Evolutionary conservation across 2,329 filamentous ascomycete species (phyloP).

Genomic region (Lecanoromycetidae sp.): DNA sequence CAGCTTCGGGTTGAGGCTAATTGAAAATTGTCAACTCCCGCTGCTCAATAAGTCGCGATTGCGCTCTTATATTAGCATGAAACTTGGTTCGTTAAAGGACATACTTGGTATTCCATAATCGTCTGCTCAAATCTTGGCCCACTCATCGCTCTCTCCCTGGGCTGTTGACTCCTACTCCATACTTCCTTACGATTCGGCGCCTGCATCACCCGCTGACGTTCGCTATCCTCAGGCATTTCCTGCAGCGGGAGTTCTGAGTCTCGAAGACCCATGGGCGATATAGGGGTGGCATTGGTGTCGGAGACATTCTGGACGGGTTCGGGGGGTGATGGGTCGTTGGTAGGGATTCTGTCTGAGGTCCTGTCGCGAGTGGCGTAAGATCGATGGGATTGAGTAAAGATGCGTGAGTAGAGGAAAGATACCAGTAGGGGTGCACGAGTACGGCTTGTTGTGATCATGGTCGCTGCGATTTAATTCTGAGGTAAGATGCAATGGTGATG

Average conservation of each 20-base stretch:
- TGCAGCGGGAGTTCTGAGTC: constrained; percentile 44
- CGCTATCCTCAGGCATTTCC: constrained; percentile 43
- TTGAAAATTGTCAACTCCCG: neutral
- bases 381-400: constrained; percentile 21
- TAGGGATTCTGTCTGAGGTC: constrained; percentile 30
- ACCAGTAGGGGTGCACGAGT: neutral
- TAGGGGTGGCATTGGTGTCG: constrained; percentile 47
- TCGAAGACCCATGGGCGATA: constrained; percentile 35
- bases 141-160: constrained; percentile 72
- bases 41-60: too few relatives aligned
- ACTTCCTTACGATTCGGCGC: constrained; percentile 71
- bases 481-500: neutral
- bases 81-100: neutral
- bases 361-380: constrained; percentile 35
- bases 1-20: constrained; percentile 76
- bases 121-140: constrained; percentile 97
- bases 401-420: neutral
- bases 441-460: neutral
- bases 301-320: constrained; percentile 44
- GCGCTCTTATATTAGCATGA: too few relatives aligned
- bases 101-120: constrained; percentile 72
- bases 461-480: too few relatives aligned
- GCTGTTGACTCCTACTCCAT: constrained; percentile 80
- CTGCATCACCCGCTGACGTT: constrained; percentile 53
- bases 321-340: constrained; percentile 47